These are phyloP conservation scores for Prinsepia uniflora DNA, from an alignment of 306 rosid species.

Conservation along the genomic window DNA sequence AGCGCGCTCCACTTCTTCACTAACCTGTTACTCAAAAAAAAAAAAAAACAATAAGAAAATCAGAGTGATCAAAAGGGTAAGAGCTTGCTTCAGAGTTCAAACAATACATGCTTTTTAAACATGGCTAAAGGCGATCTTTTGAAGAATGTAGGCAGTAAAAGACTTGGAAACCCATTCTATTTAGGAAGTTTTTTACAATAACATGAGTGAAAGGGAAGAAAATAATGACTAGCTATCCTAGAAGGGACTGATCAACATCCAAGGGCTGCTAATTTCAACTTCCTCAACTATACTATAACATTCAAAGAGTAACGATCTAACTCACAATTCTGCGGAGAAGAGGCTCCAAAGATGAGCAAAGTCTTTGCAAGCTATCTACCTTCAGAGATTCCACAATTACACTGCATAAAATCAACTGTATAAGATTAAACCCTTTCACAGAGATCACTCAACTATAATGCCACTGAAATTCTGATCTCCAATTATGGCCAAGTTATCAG, in stretches of 20 bases:
- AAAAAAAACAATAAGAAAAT: slow-evolving; percentile 28
- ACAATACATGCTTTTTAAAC: slow-evolving; percentile 1
- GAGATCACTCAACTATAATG: slow-evolving; percentile 7
- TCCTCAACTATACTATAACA: not conserved
- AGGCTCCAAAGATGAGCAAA: slow-evolving; percentile 77
- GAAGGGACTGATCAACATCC: slow-evolving; percentile 6
- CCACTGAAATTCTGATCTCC: not conserved
- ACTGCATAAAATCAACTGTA: slow-evolving; percentile 40
- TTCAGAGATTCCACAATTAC: slow-evolving; percentile 86
- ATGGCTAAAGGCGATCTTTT: not conserved
- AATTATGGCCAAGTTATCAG: not conserved
- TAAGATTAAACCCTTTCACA: slow-evolving; percentile 16
- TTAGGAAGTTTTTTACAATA: not conserved
- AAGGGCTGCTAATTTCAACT: slow-evolving; percentile 5
- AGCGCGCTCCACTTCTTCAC: slow-evolving; percentile 87
- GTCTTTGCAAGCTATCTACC: slow-evolving; percentile 85
- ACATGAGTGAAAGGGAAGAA: not conserved
- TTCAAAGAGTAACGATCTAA: slow-evolving; percentile 12
- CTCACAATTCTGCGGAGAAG: slow-evolving; percentile 87
- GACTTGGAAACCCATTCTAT: not conserved
- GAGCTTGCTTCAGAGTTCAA: slow-evolving; percentile 1
- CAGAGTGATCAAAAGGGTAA: slow-evolving; percentile 20
- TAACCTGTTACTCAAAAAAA: slow-evolving; percentile 58
- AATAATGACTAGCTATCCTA: not conserved
- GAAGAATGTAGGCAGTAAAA: not conserved